Percentiles rank a stretch among this genome's conserved stretches.
Evolutionary conservation across 148 eudicot genomes (phyloP).

Genomic region (Amaranthus palmeri): DNA sequence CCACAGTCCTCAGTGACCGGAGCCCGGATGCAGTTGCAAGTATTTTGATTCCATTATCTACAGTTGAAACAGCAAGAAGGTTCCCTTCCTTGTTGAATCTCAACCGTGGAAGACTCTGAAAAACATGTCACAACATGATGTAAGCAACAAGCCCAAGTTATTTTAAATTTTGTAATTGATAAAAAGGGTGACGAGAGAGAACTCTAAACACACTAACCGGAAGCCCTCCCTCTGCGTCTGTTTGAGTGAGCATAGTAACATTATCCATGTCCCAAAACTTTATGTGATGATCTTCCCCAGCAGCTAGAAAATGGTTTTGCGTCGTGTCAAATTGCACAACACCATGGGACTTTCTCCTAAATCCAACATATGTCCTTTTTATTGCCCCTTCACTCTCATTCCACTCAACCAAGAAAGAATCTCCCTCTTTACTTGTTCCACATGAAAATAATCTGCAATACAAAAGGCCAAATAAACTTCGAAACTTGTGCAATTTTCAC

Average conservation of each 20-base stretch:
- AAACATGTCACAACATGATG: not conserved
- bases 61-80: slow-evolving; percentile 73
- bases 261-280: slow-evolving; percentile 97
- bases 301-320: slow-evolving; percentile 86
- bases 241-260: slow-evolving; percentile 42
- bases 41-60: slow-evolving; percentile 72
- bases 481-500: not conserved
- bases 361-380: slow-evolving; percentile 70
- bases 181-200: not conserved
- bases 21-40: slow-evolving; percentile 65
- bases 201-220: slow-evolving; percentile 45
- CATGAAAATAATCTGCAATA: slow-evolving; percentile 78
- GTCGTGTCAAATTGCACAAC: slow-evolving; percentile 89
- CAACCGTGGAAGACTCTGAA: slow-evolving; percentile 67
- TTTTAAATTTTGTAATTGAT: not conserved
- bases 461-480: not conserved
- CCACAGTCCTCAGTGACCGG: slow-evolving; percentile 57
- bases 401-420: slow-evolving; percentile 87
- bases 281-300: slow-evolving; percentile 81
- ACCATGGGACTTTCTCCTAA: slow-evolving; percentile 68
- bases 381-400: slow-evolving; percentile 95
- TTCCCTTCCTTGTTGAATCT: slow-evolving; percentile 91
- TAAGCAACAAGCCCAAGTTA: slow-evolving; percentile 8
- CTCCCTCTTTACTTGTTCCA: slow-evolving; percentile 95
- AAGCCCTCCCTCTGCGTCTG: slow-evolving; percentile 87